These are phyloP conservation scores for Cryomyces minteri DNA, from an alignment of 495 filamentous ascomycete species.

Conservation along the genomic window DNA sequence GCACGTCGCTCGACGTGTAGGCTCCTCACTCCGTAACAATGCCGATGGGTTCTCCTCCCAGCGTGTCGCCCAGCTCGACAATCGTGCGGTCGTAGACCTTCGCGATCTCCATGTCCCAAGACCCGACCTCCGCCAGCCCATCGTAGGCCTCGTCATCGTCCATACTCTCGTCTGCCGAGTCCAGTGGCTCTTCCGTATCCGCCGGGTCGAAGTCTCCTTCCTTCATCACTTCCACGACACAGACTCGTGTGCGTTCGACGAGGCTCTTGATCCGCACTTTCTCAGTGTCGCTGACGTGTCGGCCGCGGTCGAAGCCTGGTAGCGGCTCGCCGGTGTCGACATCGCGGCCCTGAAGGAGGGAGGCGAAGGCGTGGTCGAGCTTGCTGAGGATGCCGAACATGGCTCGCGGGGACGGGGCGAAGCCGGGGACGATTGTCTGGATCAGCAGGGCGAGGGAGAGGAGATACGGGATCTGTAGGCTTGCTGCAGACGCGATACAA, in stretches of 20 bases:
- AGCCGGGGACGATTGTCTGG: conserved; percentile 42
- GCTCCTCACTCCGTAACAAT: conserved; percentile 2
- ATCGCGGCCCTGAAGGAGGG: conserved; percentile 48
- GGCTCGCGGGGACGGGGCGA: conserved; percentile 41
- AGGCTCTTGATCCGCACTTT: conserved; percentile 69
- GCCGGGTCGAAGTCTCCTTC: conserved; percentile 16
- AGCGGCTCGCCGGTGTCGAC: conserved; percentile 42
- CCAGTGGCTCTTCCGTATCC: conserved; percentile 15
- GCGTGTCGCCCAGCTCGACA: conserved; percentile 43
- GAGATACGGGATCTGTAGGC: conserved; percentile 67
- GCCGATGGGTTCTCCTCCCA: conserved; percentile 25
- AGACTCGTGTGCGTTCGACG: conserved; percentile 47
- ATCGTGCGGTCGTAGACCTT: conserved; percentile 65
- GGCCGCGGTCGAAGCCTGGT: conserved; percentile 39
- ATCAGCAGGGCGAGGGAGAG: conserved; percentile 56
- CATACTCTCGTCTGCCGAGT: conserved; percentile 15
- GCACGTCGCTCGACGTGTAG: too few species aligned
- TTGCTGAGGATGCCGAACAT: conserved; percentile 56
- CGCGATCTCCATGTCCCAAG: conserved; percentile 49
- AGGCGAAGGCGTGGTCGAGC: conserved; percentile 59
- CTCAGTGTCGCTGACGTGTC: conserved; percentile 46
- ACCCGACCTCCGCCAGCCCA: conserved; percentile 19
- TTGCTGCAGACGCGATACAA: conserved; percentile 28
- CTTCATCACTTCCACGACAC: conserved; percentile 44
- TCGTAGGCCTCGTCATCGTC: conserved; percentile 16